Base-by-base conservation (phyloP, 306 rosid species). In the Ziziphus jujuba region DNA sequence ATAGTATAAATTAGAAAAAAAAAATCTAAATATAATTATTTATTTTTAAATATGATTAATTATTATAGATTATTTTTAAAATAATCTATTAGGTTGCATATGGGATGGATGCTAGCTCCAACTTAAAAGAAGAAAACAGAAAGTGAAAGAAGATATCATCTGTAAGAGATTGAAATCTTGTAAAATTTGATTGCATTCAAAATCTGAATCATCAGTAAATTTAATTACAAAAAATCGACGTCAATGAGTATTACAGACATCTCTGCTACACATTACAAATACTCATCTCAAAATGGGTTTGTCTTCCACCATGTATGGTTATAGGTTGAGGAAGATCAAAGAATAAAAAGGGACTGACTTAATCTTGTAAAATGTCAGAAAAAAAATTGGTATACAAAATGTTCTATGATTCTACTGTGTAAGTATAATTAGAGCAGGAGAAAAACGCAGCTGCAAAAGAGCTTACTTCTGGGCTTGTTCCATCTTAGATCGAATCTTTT, bases 401-500 rank as follows among this genome's bases (percentile, higher is more conserved):
- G 45, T 40, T 40, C 10, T 40, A 9, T 50, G 9, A 3, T 50
- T 50, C 55, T 50, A 56, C 4, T 28, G 33, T 9, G 3, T 31
- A 11, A 34, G 56, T 56, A 64, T 55, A 49, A 20, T 61, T 44
- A 58, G 43, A 61, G 73, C 71, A 72, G 19, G 57, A 68, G 22
- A 23, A 72, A 50, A 72, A 45, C 21, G 24, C 34, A 34, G 71
- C 74, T 24, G 64, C 49, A 51, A 57, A n/a, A 33, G 60, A 48
- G 28, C 66, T 77, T 79, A 86, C 59, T 73, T 88, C 70, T 63
- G 71, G 54, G 73, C 61, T 60, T 53, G 80, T 62, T 65, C 87
- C 79, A 83, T 77, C 85, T 88, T 90, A n/a, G 80, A 85, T 77
- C 81, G 83, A 66, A 88, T 79, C 84, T 90, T 93, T 70, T 88